Conservation (phyloP, 768 basidiomycete species). For the Lentinula guzmanii region DNA sequence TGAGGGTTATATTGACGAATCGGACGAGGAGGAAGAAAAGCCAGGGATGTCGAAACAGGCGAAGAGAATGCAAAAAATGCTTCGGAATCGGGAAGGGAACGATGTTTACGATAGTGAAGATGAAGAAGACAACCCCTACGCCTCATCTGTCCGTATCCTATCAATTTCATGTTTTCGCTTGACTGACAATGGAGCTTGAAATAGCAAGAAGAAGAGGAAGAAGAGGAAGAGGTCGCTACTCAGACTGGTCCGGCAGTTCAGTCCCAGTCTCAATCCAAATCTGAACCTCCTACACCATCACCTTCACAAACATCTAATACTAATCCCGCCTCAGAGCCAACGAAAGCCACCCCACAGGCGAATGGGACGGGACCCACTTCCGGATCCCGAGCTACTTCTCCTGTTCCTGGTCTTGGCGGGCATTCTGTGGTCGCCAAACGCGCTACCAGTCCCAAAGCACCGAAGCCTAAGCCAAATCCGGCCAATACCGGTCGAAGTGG, state of each 20-base stretch:
- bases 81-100: constrained; percentile 80
- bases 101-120: constrained; percentile 80
- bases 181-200: constrained; percentile 4
- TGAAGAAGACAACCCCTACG: constrained; percentile 81
- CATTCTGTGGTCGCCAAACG: constrained; percentile 79
- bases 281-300: constrained; percentile 35
- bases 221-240: constrained; percentile 54
- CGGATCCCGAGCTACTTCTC: constrained; percentile 57
- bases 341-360: not conserved
- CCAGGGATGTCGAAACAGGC: constrained; percentile 59
- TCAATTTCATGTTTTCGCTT: not conserved
- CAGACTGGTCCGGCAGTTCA: constrained; percentile 37
- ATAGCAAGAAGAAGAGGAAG: constrained; percentile 61
- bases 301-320: constrained; percentile 42
- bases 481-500: constrained; percentile 44
- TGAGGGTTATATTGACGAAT: constrained; percentile 65
- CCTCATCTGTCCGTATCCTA: constrained; percentile 53
- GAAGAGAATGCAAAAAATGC: constrained; percentile 80
- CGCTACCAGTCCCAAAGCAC: constrained; percentile 75
- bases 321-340: constrained; percentile 32
- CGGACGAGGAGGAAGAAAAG: constrained; percentile 66
- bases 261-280: constrained; percentile 24
- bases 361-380: constrained; percentile 12
- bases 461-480: constrained; percentile 42
- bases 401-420: constrained; percentile 56